Evolutionary conservation across 495 filamentous ascomycete species (phyloP), one percentile per base, ranked within the genome.

Genomic region (Penicillium desertorum): DNA sequence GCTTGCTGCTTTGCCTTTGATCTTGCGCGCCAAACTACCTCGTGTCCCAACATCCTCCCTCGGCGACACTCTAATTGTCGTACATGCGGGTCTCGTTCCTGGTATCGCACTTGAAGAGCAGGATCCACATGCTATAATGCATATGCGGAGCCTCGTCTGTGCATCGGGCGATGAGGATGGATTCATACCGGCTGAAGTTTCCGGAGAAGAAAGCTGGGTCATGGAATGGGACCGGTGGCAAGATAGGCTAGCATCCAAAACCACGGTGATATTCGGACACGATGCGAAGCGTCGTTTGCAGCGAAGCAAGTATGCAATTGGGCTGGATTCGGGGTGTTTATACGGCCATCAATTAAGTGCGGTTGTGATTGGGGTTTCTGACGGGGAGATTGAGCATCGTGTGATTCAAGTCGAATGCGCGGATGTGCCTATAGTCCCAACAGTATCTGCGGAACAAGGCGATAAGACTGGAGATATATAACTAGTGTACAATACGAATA

Each of bases 11-110:
- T 86, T 81, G 19, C 90, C 90, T 9, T 72, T 92, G 12, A 90
- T 92, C 56, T 78, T 95, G 17, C 76, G 78, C 29, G 67, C 90
- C 37, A 82, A 52, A 80, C 16, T 61, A 68, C 25, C 62, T 86
- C 25, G 60, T 54, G 14, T 65, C 11, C 17, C 54, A 43, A 19
- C 42, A 39, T 58, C 60, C 2, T 37, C 72, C n/a, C 53, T 89
- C 46, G 65, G 58, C 8, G 57, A 70, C 25, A 71, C 82, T 50
- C 64, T 90, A 0, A 70, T 85, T 7, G 82, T 91, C 34, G 89
- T 89, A 14, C 91, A 96, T 76, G 91, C 83, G 1, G 91, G 91
- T 0, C 74, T 95, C 0, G 81, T 88, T 3, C 88, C 91, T 0
- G 82, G 78, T 2, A 71, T 92, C 2, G 62, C 76, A 0, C 73